Conservation (phyloP, 495 filamentous ascomycete genomes). For the Massariosphaeria phaeospora region DNA sequence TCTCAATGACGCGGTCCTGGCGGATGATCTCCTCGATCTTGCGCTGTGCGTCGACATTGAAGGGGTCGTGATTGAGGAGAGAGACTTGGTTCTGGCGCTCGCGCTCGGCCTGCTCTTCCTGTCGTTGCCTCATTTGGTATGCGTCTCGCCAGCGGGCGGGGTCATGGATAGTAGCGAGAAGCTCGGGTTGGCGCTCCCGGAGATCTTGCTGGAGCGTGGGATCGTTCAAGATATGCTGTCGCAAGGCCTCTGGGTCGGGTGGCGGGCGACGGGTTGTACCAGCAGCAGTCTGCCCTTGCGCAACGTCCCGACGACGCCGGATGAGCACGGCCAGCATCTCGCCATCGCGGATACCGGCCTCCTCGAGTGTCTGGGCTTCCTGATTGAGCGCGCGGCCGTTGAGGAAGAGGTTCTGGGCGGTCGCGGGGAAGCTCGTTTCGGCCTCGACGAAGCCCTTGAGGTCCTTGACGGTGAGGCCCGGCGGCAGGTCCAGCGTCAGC, state of each 20-base stretch:
- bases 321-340: slow-evolving; percentile 90
- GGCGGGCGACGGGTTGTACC: neutral
- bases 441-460: slow-evolving; percentile 75
- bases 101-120: slow-evolving; percentile 62
- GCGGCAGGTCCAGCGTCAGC: slow-evolving; percentile 75
- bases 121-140: slow-evolving; percentile 57
- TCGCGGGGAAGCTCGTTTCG: slow-evolving; percentile 55
- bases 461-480: slow-evolving; percentile 77
- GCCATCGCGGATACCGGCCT: slow-evolving; percentile 78
- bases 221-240: slow-evolving; percentile 74
- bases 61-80: slow-evolving; percentile 82
- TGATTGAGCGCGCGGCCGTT: slow-evolving; percentile 78
- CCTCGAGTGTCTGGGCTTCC: slow-evolving; percentile 70
- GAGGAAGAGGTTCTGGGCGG: slow-evolving; percentile 72
- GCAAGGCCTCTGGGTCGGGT: slow-evolving; percentile 73
- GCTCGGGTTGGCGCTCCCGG: slow-evolving; percentile 62
- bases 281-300: slow-evolving; percentile 23
- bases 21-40: slow-evolving; percentile 96
- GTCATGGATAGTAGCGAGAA: slow-evolving; percentile 74
- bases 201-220: slow-evolving; percentile 65
- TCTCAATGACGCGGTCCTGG: slow-evolving; percentile 87
- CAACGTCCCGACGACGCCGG: slow-evolving; percentile 26
- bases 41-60: slow-evolving; percentile 83
- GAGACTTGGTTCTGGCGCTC: slow-evolving; percentile 76
- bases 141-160: slow-evolving; percentile 67